A percentile compares a stretch with the other conserved stretches of the same genome.
Conservation (phyloP, 1,139 yeast species). For the Wickerhamiella infanticola region DNA sequence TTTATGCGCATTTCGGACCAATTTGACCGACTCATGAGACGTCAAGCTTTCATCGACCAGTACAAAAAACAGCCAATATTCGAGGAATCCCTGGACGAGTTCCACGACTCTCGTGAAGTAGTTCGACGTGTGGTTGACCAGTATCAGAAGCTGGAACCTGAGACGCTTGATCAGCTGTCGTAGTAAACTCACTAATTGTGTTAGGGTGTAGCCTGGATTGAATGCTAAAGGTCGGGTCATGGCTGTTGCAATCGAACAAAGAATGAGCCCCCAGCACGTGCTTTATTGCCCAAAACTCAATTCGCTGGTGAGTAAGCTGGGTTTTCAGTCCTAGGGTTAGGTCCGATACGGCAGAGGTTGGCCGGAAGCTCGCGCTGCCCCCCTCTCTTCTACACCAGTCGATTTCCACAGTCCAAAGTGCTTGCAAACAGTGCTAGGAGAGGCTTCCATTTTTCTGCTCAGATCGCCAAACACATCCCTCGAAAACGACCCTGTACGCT, state of each 20-base stretch:
- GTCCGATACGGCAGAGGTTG: too few relatives aligned
- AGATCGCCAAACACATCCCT: too few relatives aligned
- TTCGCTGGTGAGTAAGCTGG: too few relatives aligned
- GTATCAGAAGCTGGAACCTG: conserved; percentile 28
- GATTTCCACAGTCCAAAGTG: too few relatives aligned
- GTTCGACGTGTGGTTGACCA: conserved; percentile 57
- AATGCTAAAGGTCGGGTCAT: not conserved
- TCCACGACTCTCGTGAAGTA: conserved; percentile 62
- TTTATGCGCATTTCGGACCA: conserved; percentile 56
- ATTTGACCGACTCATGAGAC: conserved; percentile 61
- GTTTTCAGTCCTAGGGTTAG: too few relatives aligned
- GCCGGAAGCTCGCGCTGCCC: too few relatives aligned
- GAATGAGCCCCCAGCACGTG: too few relatives aligned
- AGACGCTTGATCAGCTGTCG: not conserved
- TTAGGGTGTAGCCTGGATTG: not conserved
- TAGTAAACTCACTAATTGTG: not conserved
- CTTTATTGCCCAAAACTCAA: too few relatives aligned
- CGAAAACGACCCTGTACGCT: conserved; percentile 1
- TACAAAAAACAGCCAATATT: conserved; percentile 45
- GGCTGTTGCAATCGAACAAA: too few relatives aligned
- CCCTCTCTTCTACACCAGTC: too few relatives aligned
- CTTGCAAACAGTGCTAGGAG: too few relatives aligned
- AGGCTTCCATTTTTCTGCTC: too few relatives aligned
- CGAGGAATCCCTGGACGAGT: conserved; percentile 53
- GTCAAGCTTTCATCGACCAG: conserved; percentile 75